Percentiles rank a stretch among this genome's conserved stretches.
Evolutionary conservation across 1,284 basidiomycete genomes (phyloP).

Genomic region (Cutaneotrichosporon daszewskae): DNA sequence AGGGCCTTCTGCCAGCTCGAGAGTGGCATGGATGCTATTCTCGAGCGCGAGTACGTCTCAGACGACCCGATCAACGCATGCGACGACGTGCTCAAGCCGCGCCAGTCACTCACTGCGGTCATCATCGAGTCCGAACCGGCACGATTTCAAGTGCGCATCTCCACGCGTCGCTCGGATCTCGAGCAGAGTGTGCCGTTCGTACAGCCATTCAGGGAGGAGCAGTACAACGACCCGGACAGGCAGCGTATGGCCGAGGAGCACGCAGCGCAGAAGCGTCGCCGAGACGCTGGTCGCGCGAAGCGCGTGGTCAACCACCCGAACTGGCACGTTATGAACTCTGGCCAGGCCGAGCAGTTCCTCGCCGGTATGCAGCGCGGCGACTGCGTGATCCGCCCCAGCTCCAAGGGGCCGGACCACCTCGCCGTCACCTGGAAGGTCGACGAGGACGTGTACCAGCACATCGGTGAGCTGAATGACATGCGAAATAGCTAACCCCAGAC

Average conservation of each 20-base stretch:
- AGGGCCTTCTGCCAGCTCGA: constrained; percentile 56
- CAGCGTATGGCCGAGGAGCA: constrained; percentile 67
- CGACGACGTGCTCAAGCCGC: constrained; percentile 58
- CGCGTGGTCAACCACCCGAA: constrained; percentile 96
- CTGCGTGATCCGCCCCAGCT: constrained; percentile 92
- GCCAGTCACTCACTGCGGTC: constrained; percentile 74
- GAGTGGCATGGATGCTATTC: constrained; percentile 83
- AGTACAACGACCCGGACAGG: constrained; percentile 37
- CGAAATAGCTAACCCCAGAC: constrained; percentile 41
- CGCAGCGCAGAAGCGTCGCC: constrained; percentile 71
- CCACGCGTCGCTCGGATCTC: constrained; percentile 67
- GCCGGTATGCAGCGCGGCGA: constrained; percentile 89
- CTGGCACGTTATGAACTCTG: constrained; percentile 92
- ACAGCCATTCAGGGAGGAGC: constrained; percentile 36
- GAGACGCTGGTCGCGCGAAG: constrained; percentile 68
- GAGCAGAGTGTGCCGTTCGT: constrained; percentile 37
- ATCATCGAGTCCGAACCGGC: constrained; percentile 67
- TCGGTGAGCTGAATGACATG: constrained; percentile 49
- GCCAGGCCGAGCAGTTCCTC: constrained; percentile 83
- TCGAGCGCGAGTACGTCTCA: constrained; percentile 62
- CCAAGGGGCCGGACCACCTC: constrained; percentile 86
- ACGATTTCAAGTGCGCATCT: constrained; percentile 68
- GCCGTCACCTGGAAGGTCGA: constrained; percentile 99
- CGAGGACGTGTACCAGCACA: constrained; percentile 92
- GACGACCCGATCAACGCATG: constrained; percentile 46